phyloP scores from a whole-genome alignment of 2,329 filamentous ascomycete genomes.

The Fusarium redolens region DNA sequence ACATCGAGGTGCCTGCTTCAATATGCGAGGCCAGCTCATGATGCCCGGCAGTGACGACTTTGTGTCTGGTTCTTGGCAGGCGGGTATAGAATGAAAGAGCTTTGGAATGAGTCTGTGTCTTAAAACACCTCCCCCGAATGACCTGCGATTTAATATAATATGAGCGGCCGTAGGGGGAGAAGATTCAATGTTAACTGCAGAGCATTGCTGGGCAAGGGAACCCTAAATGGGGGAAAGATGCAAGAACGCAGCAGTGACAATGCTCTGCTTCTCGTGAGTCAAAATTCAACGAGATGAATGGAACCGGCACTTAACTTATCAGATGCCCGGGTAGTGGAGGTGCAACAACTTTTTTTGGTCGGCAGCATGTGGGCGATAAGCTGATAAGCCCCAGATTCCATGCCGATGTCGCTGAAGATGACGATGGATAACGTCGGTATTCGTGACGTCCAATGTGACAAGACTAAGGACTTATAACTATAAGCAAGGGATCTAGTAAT shows the following conservation, averaged over 20 bases:
- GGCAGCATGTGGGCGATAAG: conserved; percentile 38
- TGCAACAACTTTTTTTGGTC: conserved; percentile 17
- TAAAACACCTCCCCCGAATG: conserved; percentile 33
- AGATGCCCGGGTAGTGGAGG: conserved; percentile 35
- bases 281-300: conserved; percentile 21
- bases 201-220: conserved; percentile 32
- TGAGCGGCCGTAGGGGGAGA: conserved; percentile 35
- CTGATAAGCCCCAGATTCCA: conserved; percentile 39
- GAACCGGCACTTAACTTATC: conserved; percentile 10
- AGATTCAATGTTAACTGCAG: conserved; percentile 34
- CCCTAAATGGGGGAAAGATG: neutral
- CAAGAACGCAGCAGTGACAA: conserved; percentile 5
- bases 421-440: conserved; percentile 14
- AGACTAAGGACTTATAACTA: neutral
- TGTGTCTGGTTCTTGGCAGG: conserved; percentile 8
- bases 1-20: conserved; percentile 53
- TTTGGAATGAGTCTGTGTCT: neutral
- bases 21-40: conserved; percentile 56
- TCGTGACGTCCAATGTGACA: neutral
- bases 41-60: conserved; percentile 20
- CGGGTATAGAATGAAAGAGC: conserved; percentile 16
- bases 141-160: conserved; percentile 23
- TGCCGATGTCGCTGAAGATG: conserved; percentile 40
- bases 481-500: neutral
- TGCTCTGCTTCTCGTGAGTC: conserved; percentile 23